Base-by-base conservation (phyloP, 2,329 filamentous ascomycete species). In the Pseudogymnoascus sp. region DNA sequence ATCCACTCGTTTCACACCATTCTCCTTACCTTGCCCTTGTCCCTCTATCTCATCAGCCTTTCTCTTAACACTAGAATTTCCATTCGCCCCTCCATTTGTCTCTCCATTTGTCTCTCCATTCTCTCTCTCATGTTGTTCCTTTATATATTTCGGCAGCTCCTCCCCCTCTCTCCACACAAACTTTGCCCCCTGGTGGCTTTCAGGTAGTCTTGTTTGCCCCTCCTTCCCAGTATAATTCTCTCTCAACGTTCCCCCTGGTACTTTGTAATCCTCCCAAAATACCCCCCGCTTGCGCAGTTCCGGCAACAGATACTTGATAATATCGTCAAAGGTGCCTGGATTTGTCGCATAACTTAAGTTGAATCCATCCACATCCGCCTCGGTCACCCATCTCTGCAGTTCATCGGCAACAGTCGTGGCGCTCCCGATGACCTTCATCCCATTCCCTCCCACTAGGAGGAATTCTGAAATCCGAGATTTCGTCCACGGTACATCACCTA, bases 301-400 rank as follows among this genome's bases (percentile, higher is more conserved):
- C 0, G 85, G 86, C 1, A 89, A 70, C 4, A 89, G 71, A 0
- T 86, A 74, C 18, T 88, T 83, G 32, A 83, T 79, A 14, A 89
- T 82, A 64, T 89, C 85, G 62, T 83, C 80, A 73, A 88, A 89
- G 0, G 84, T 84, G 58, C 82, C 79, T 0, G 85, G 86, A 68
- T 85, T 85, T 12, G 87, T 71, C 0, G 82, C 80, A 62, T 89
- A 88, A 2, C 82, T 82, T 69, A 90, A 79, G 68, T 90, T 90
- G 73, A 90, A 91, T 0, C 87, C 87, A 67, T 90, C 87, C 1
- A 90, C 80, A 64, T 88, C 87, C 0, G 84, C 86, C 69, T 89
- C 85, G 2, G 76, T 68, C 0, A 89, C 76, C 87, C 87, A 90
- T 1, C 76, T 73, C 71, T 90, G 84, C 62, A 91, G 77, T 34